Conservation (phyloP, 495 filamentous ascomycete species). For the Margaritispora aquatica region DNA sequence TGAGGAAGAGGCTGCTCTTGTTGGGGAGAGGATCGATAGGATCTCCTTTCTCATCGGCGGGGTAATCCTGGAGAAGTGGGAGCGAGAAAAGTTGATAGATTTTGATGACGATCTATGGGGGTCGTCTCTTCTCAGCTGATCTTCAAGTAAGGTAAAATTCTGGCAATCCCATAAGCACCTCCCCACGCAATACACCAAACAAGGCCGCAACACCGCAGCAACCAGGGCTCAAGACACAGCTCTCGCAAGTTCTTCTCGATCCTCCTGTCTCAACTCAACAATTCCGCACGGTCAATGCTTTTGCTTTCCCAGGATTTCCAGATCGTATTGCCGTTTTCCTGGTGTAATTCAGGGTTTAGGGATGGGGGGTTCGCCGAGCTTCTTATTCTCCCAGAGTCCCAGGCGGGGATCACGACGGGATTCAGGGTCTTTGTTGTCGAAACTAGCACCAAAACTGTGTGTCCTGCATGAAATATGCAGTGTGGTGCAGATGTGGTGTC, state of each 20-base stretch:
- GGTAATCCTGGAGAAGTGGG: neutral
- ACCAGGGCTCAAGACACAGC: neutral
- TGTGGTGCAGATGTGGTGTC: too few species aligned
- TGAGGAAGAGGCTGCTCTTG: neutral
- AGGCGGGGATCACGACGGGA: neutral
- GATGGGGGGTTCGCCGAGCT: neutral
- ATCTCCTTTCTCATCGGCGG: neutral
- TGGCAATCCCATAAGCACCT: neutral
- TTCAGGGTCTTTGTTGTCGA: neutral
- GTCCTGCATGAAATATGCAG: constrained; percentile 21
- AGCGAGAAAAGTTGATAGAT: neutral
- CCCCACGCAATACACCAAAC: neutral
- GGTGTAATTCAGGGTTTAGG: neutral
- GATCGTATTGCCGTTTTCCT: neutral
- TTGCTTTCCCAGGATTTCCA: neutral
- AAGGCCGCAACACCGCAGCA: neutral
- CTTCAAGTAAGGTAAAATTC: neutral
- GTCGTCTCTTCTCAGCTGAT: neutral
- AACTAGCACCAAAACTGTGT: constrained; percentile 17
- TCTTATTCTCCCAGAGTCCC: constrained; percentile 10
- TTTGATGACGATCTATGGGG: neutral
- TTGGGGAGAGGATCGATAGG: neutral
- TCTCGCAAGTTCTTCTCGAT: neutral
- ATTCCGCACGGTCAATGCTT: neutral
- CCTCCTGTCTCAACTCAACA: neutral